phyloP scores from a whole-genome alignment of 2,329 filamentous ascomycete species.

The Talaromyces sp. region DNA sequence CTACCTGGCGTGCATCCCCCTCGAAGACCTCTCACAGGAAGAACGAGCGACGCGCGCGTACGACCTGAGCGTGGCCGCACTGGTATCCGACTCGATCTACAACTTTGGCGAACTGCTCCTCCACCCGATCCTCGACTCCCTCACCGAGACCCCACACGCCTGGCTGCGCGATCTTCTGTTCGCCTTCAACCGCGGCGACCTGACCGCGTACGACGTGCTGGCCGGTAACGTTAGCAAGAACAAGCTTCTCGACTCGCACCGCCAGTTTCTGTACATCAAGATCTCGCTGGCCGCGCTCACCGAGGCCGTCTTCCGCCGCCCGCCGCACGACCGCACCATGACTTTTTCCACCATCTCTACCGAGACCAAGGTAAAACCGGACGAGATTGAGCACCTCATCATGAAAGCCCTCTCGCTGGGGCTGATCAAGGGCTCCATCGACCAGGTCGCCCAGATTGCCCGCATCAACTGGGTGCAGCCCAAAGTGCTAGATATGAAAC shows the following conservation, averaged over 20 bases:
- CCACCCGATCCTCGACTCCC: conserved; percentile 87
- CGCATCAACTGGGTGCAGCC: conserved; percentile 99
- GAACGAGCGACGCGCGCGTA: conserved; percentile 83
- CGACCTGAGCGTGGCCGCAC: conserved; percentile 84
- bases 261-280: conserved; percentile 87
- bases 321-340: conserved; percentile 93
- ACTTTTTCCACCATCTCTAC: conserved; percentile 81
- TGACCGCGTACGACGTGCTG: conserved; percentile 79
- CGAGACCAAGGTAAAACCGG: conserved; percentile 84
- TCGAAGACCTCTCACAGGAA: conserved; percentile 65
- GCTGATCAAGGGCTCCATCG: conserved; percentile 83
- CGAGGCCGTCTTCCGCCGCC: conserved; percentile 91
- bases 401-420: conserved; percentile 99
- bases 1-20: conserved; percentile 92
- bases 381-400: conserved; percentile 95
- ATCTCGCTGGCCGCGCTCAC: conserved; percentile 95
- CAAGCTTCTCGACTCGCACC: conserved; percentile 71
- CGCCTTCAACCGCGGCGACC: conserved; percentile 93
- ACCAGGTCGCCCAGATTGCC: conserved; percentile 91
- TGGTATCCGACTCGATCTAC: conserved; percentile 94
- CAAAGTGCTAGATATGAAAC: conserved; percentile 91
- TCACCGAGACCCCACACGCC: conserved; percentile 67
- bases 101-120: conserved; percentile 99
- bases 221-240: conserved; percentile 77
- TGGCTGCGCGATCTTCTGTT: conserved; percentile 97